Evolutionary conservation across 495 filamentous ascomycete species (phyloP), one percentile per base, ranked within the genome.

Genomic region (Friedmanniomyces simplex): DNA sequence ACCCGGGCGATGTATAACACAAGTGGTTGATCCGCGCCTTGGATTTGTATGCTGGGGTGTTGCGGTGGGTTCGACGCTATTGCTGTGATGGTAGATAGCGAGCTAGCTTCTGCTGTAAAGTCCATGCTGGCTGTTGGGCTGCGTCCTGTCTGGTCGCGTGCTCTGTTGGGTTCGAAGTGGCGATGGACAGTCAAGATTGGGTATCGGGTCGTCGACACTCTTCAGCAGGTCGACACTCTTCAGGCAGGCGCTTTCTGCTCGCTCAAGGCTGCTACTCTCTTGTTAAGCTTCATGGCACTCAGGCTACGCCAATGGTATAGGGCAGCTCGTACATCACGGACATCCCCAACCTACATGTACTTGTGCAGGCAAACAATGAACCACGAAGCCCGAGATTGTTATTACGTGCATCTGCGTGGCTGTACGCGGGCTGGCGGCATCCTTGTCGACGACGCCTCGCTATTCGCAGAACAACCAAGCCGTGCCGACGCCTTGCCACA

Each of bases 1-100:
- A 97, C 91, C 55, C 89, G 77, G 12, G 90, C 90, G 60, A 97
- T 94, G 67, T 97, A 97, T 22, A 97, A 75, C 2, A 82, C 80
- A 41, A 97, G 69, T 8, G 86, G 83, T 37, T 86, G 77, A 52
- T 81, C 77, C 57, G 72, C 75, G 56, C 75, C 70, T 59, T 83
- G 80, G 12, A 79, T 82, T n/a, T 81, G 85, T 73, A 82, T 86
- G 61, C 79, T 79, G 47, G 88, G 87, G 68, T 93, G 90, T 52
- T 80, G 76, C 32, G 91, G 91, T 41, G 93, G 91, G 67, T 93
- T 89, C 42, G 87, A 81, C 47, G 93, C 91, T 58, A 96, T 76
- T 22, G 80, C 75, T 47, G 87, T 91, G 58, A 97, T 73, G 37
- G 81, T 73, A 49, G 90, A 87, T 18, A 97, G 73, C 24, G 91